phyloP scores from a whole-genome alignment of 345 rosid genomes.

The Linum trigynum region DNA sequence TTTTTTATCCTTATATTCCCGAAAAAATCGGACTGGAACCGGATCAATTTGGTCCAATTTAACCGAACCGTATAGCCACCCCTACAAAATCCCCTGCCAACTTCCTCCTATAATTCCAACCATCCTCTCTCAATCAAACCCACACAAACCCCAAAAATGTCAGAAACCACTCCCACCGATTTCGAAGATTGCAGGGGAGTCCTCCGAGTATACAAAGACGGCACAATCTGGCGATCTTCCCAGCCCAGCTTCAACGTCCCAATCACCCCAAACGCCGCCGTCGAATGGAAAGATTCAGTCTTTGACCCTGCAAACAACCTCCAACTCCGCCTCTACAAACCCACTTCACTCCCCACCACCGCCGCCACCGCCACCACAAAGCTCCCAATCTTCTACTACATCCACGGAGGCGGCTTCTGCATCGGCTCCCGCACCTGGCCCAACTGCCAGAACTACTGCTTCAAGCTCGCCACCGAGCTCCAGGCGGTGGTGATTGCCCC shows the following conservation, averaged over 20 bases:
- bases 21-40: too few species aligned
- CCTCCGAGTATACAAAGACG: constrained; percentile 50
- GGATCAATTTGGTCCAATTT: too few species aligned
- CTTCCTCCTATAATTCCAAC: too few species aligned
- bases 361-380: not conserved
- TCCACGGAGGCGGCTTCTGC: constrained; percentile 5
- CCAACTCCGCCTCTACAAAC: constrained; percentile 42
- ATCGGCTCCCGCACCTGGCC: constrained; percentile 2
- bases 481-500: not conserved
- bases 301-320: constrained; percentile 32
- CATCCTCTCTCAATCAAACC: too few species aligned
- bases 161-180: constrained; percentile 19
- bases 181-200: constrained; percentile 59
- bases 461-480: constrained; percentile 1
- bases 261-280: constrained; percentile 40
- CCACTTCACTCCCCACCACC: constrained; percentile 17
- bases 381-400: constrained; percentile 13
- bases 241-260: constrained; percentile 43
- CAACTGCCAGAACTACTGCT: constrained; percentile 7
- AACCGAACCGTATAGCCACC: too few species aligned
- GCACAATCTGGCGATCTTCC: constrained; percentile 46
- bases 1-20: too few species aligned
- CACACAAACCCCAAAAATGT: not conserved
- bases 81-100: too few species aligned
- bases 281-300: constrained; percentile 42